These are phyloP conservation scores for Gonapodya prolifera DNA, from an alignment of 192 early-diverging fungal species.

Conservation along the genomic window DNA sequence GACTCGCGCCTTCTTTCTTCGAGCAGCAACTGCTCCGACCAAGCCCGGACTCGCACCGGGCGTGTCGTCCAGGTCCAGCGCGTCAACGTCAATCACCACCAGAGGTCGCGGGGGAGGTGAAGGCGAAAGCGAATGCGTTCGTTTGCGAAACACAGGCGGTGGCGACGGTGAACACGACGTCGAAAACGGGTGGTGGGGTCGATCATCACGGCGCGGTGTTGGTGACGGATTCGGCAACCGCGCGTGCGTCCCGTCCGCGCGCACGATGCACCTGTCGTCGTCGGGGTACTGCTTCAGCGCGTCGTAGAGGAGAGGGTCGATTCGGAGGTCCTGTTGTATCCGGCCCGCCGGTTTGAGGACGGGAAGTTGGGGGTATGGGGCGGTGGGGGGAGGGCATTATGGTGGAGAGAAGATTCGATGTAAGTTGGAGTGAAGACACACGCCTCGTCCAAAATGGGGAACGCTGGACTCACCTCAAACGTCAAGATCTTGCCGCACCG, in stretches of 20 bases:
- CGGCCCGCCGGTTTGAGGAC: too few species aligned
- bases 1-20: background rate
- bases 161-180: too few species aligned
- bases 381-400: too few species aligned
- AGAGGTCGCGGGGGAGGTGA: background rate
- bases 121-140: background rate
- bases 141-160: background rate
- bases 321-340: background rate
- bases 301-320: background rate
- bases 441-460: too few species aligned
- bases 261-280: background rate
- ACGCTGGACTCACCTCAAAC: too few species aligned
- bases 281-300: background rate
- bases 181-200: too few species aligned
- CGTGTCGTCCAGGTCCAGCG: background rate
- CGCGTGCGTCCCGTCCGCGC: background rate
- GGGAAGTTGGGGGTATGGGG: too few species aligned
- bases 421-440: too few species aligned
- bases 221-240: background rate
- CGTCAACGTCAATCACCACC: background rate
- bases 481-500: background rate
- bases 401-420: too few species aligned
- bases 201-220: background rate
- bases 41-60: background rate
- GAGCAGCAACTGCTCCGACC: background rate